Evolutionary conservation across 179 eudicot species (phyloP).

Genomic region (Patellifolia procumbens): DNA sequence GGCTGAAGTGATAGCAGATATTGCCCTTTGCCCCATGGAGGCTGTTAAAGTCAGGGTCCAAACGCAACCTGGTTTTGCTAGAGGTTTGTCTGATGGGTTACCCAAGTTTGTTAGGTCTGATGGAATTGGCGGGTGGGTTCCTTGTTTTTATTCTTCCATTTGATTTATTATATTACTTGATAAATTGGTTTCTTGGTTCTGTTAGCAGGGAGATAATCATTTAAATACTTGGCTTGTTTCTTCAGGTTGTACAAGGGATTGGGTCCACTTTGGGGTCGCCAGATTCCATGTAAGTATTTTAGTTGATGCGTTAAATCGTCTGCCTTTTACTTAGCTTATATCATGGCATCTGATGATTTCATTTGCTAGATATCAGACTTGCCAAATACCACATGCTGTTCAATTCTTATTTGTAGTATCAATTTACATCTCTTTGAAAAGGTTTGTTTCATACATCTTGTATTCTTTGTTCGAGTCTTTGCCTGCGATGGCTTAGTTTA

Average conservation of each 20-base stretch:
- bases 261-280: slow-evolving; percentile 95
- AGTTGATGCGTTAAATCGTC: neutral
- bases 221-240: neutral
- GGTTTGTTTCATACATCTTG: neutral
- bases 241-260: slow-evolving; percentile 77
- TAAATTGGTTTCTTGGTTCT: neutral
- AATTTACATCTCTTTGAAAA: neutral
- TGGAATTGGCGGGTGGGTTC: slow-evolving; percentile 63
- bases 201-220: neutral
- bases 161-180: neutral
- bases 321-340: neutral
- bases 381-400: too few relatives aligned
- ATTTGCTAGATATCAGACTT: neutral
- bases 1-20: slow-evolving; percentile 72
- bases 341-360: neutral
- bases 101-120: slow-evolving; percentile 66
- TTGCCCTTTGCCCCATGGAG: slow-evolving; percentile 83
- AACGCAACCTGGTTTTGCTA: slow-evolving; percentile 83
- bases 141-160: neutral
- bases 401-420: neutral
- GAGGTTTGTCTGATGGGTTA: slow-evolving; percentile 76
- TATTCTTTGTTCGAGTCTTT: neutral
- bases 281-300: slow-evolving; percentile 79
- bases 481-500: neutral
- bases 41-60: slow-evolving; percentile 88